Conservation (phyloP, 768 basidiomycete genomes). For the Dioszegia aurantiaca region DNA sequence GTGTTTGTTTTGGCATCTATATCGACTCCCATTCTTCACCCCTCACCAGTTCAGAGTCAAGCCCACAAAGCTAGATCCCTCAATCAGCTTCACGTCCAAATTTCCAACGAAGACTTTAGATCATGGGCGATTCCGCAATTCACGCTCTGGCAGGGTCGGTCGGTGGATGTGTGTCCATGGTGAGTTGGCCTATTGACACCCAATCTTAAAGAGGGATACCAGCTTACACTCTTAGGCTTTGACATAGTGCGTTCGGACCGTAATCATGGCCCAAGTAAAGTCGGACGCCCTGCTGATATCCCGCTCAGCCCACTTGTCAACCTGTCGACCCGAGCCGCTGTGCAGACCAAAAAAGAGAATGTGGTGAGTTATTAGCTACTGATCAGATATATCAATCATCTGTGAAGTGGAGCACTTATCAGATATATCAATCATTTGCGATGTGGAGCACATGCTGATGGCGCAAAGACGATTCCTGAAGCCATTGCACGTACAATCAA, state of each 20-base stretch:
- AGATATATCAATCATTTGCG: too few species aligned
- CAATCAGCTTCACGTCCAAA: neutral
- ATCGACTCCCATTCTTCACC: too few species aligned
- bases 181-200: conserved; percentile 50
- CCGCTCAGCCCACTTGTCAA: conserved; percentile 76
- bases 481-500: conserved; percentile 72
- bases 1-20: neutral
- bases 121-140: conserved; percentile 66
- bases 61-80: too few species aligned
- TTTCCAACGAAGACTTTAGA: neutral
- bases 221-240: conserved; percentile 40
- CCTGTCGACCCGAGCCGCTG: conserved; percentile 87
- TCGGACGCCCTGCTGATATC: neutral
- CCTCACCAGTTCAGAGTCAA: too few species aligned
- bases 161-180: conserved; percentile 90
- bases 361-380: conserved; percentile 58
- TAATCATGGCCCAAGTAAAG: neutral
- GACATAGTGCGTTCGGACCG: conserved; percentile 43
- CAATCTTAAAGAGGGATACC: neutral
- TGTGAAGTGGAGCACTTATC: too few species aligned
- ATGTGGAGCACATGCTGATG: too few species aligned
- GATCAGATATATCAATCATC: too few species aligned
- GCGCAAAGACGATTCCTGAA: conserved; percentile 61
- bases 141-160: conserved; percentile 85
- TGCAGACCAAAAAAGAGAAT: conserved; percentile 73